phyloP scores from a whole-genome alignment of 2,329 filamentous ascomycete genomes.

The Botrytis pseudocinerea region DNA sequence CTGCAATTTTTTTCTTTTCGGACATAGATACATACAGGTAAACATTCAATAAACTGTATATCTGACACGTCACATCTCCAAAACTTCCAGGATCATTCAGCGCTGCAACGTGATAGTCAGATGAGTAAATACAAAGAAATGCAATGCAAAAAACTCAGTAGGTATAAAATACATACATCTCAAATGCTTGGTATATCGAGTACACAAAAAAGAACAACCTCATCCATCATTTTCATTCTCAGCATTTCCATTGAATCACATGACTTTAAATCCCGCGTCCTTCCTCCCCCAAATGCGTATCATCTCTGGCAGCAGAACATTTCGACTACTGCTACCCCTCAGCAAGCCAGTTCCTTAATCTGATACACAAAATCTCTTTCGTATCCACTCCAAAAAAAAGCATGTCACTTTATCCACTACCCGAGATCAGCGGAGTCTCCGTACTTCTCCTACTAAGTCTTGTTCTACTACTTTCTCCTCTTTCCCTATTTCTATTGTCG shows the following conservation, averaged over 20 bases:
- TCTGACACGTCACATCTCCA: background rate
- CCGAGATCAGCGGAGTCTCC: constrained; percentile 14
- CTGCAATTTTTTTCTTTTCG: background rate
- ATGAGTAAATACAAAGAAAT: background rate
- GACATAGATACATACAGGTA: background rate
- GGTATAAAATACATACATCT: constrained; percentile 4
- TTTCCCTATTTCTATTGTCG: background rate
- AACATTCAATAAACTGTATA: background rate
- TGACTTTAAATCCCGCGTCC: background rate
- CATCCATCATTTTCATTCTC: background rate
- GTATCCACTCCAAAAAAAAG: too few species aligned
- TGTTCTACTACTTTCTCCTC: background rate
- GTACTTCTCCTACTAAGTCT: constrained; percentile 1
- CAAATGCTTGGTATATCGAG: constrained; percentile 3
- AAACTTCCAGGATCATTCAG: background rate
- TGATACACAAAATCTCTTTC: background rate
- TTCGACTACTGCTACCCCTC: background rate
- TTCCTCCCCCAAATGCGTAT: background rate
- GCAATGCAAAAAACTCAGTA: background rate
- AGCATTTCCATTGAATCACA: background rate
- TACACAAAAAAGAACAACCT: background rate
- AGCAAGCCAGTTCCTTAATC: background rate
- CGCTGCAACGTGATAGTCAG: background rate
- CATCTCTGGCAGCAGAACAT: background rate
- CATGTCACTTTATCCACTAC: background rate